Evolutionary conservation across 345 rosid species (phyloP).

Genomic region (Bruguiera parviflora): DNA sequence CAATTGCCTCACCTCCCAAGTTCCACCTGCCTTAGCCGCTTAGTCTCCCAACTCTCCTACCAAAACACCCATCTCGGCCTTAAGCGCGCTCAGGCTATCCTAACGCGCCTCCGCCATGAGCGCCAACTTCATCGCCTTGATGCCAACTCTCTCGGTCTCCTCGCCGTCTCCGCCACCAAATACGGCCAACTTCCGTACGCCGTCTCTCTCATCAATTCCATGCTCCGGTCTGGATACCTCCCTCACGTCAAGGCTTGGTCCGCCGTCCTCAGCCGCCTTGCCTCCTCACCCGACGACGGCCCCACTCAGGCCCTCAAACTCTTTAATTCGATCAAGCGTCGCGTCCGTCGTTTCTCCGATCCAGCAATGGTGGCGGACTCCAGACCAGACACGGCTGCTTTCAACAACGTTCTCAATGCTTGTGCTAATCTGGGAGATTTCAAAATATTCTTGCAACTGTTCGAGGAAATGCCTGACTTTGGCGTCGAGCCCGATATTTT

Average conservation of each 20-base stretch:
- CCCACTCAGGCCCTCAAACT: conserved; percentile 59
- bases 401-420: conserved; percentile 74
- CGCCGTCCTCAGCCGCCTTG: conserved; percentile 71
- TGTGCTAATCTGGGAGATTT: conserved; percentile 77
- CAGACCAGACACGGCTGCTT: conserved; percentile 79
- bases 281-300: conserved; percentile 62
- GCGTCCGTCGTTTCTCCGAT: conserved; percentile 50
- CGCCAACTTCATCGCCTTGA: conserved; percentile 89
- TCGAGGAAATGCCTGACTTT: conserved; percentile 62
- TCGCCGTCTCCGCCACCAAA: conserved; percentile 72
- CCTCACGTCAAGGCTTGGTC: conserved; percentile 94
- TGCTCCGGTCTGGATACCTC: conserved; percentile 88
- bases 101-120: conserved; percentile 89
- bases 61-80: conserved; percentile 50
- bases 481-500: conserved; percentile 66
- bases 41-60: conserved; percentile 77
- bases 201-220: conserved; percentile 66
- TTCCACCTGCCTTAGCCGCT: conserved; percentile 87
- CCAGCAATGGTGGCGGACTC: conserved; percentile 48
- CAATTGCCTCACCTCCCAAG: conserved; percentile 61
- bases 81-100: conserved; percentile 76
- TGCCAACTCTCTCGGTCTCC: conserved; percentile 85
- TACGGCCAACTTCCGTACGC: conserved; percentile 74
- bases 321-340: conserved; percentile 46
- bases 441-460: conserved; percentile 55